Evolutionary conservation across 1,284 basidiomycete genomes (phyloP), one percentile per base, ranked within the genome.

Genomic region (Pyrrhoderma noxium): DNA sequence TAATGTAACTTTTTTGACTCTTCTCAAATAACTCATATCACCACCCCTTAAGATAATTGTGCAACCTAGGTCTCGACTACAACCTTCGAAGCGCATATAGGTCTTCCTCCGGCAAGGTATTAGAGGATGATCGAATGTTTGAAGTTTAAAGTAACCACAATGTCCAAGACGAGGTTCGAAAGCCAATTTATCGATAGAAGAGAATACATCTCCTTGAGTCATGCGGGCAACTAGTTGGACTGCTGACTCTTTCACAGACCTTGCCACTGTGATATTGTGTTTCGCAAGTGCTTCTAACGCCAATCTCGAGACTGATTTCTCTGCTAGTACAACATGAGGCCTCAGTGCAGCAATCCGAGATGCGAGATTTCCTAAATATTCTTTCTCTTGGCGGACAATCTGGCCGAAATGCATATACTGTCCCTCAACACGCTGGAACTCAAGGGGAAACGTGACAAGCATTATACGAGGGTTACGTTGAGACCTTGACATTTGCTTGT

Each of bases 41-140:
- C 81, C 93, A n/a, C 96, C 96, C 40, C 96, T 79, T 22, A 99
- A 68, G 23, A 99, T 77, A 58, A 99, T 85, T 0, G 94, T 98
- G 59, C 93, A 96, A 0, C 94, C 93, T 72, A 93, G 87, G 58
- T 95, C 90, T 48, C 82, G 80, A 61, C 82, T 86, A 61, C 93
- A 95, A 0, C 95, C 96, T 65, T 96, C 93, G 62, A 99, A 97
- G 1, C 95, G 85, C 90, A 99, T 94, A 63, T 93, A 89, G 0
- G 93, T 93, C 72, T 99, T 99, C 51, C 95, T 77, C 37, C 80
- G 78, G 13, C 90, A 93, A 7, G 94, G 92, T 36, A 97, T 95
- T 31, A 93, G 72, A 3, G 82, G 79, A 65, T 98, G 93, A 60
- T 97, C 93, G 65, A 90, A 98, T 0, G 95, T 97, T 67, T 98